A percentile compares a stretch with the other conserved stretches of the same genome.
These are phyloP conservation scores for Calycina marina DNA, from an alignment of 2,329 filamentous ascomycete species.

Conservation along the genomic window DNA sequence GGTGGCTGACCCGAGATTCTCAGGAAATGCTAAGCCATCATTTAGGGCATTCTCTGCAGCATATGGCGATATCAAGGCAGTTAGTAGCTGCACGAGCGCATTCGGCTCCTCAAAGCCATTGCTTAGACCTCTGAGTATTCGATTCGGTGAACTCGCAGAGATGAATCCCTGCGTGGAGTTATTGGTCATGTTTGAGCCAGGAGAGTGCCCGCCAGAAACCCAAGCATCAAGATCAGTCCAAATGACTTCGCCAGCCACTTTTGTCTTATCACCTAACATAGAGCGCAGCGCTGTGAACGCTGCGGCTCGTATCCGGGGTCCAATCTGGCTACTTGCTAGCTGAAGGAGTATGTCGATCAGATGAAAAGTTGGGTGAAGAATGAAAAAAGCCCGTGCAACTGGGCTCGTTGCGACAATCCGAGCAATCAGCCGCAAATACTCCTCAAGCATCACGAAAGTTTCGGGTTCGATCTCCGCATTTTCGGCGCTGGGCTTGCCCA, in stretches of 20 bases:
- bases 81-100: conserved; percentile 67
- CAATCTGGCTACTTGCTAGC: conserved; percentile 63
- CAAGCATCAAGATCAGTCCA: conserved; percentile 74
- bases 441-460: conserved; percentile 91
- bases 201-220: conserved; percentile 47
- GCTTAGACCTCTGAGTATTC: conserved; percentile 59
- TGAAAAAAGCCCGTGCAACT: conserved; percentile 57
- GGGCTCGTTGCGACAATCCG: conserved; percentile 66
- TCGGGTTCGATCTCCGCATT: conserved; percentile 76
- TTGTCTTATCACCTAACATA: conserved; percentile 59
- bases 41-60: conserved; percentile 41
- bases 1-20: conserved; percentile 63
- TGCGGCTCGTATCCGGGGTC: conserved; percentile 65
- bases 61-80: conserved; percentile 54
- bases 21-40: conserved; percentile 73
- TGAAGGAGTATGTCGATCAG: conserved; percentile 64
- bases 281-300: conserved; percentile 68
- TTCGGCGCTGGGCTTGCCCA: conserved; percentile 46
- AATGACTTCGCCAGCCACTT: conserved; percentile 52
- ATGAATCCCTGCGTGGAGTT: conserved; percentile 12
- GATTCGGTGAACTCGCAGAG: conserved; percentile 35
- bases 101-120: conserved; percentile 73
- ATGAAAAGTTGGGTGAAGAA: conserved; percentile 49
- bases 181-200: conserved; percentile 28
- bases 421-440: conserved; percentile 76